A percentile compares a stretch with the other conserved stretches of the same genome.
Conservation (phyloP, 2,329 filamentous ascomycete species). For the Botrytis medusae region DNA sequence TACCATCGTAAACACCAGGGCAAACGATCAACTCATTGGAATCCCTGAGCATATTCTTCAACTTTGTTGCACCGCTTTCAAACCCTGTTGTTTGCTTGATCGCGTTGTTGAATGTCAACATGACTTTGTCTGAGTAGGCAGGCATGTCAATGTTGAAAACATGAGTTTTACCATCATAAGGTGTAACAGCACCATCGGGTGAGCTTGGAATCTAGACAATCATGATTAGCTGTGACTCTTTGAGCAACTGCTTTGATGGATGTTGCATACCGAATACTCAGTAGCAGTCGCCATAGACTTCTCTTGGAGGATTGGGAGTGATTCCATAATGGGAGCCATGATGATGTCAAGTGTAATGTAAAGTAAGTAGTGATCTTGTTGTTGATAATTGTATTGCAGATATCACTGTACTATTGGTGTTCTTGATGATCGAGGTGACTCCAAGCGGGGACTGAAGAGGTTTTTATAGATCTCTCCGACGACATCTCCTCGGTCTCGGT, state of each 20-base stretch:
- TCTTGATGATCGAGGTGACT: slow-evolving; percentile 2
- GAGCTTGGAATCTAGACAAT: neutral
- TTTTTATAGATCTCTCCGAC: slow-evolving; percentile 10
- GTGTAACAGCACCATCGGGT: neutral
- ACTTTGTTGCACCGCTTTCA: slow-evolving; percentile 19
- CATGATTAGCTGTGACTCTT: slow-evolving; percentile 7
- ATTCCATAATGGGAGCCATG: slow-evolving; percentile 18
- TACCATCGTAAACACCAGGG: slow-evolving; percentile 69
- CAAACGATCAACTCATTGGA: slow-evolving; percentile 22
- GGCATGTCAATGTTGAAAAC: slow-evolving; percentile 17
- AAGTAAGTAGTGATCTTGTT: slow-evolving; percentile 5
- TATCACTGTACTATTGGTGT: slow-evolving; percentile 4
- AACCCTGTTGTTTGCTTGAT: slow-evolving; percentile 9
- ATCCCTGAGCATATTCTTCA: slow-evolving; percentile 20
- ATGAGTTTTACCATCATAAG: slow-evolving; percentile 13
- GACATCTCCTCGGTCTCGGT: neutral
- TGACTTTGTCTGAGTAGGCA: slow-evolving; percentile 18
- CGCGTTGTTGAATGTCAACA: slow-evolving; percentile 10
- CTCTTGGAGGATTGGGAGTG: slow-evolving; percentile 10
- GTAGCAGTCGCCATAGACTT: neutral
- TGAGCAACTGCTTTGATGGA: neutral
- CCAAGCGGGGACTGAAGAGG: neutral
- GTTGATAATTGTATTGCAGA: slow-evolving; percentile 6
- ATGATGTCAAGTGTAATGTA: slow-evolving; percentile 7
- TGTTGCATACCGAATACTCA: slow-evolving; percentile 5